phyloP scores from a whole-genome alignment of 2,329 filamentous ascomycete genomes.

The Triangularia setosa region DNA sequence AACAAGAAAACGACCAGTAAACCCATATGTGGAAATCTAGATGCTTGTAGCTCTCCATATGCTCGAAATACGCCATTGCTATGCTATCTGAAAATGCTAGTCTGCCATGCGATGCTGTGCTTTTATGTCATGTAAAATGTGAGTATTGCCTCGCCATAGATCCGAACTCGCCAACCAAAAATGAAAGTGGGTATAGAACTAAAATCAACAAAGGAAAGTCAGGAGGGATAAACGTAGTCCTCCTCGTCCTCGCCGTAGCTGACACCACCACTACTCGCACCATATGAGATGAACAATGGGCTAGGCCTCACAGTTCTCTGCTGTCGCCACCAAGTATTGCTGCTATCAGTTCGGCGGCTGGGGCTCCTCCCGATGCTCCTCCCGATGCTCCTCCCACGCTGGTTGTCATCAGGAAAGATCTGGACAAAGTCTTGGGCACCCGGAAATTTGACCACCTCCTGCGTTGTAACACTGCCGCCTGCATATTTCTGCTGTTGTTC shows the following conservation, averaged over 20 bases:
- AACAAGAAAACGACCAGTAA: no score
- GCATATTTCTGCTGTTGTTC: background rate
- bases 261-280: background rate
- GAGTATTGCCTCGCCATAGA: background rate
- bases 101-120: background rate
- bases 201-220: background rate
- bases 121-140: background rate
- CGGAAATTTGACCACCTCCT: conserved; percentile 1
- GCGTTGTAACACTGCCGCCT: background rate
- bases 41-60: background rate
- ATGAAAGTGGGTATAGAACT: background rate
- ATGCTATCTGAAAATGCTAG: background rate
- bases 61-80: background rate
- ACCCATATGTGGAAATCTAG: no score
- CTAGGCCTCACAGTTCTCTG: background rate
- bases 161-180: background rate
- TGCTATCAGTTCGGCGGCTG: background rate
- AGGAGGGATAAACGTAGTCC: background rate
- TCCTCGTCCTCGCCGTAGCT: background rate
- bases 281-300: background rate
- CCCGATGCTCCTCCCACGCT: background rate
- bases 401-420: background rate
- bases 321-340: background rate
- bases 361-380: background rate
- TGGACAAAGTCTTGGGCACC: background rate